phyloP scores from a whole-genome alignment of 2,329 filamentous ascomycete genomes.

The Leptographium lundbergii region DNA sequence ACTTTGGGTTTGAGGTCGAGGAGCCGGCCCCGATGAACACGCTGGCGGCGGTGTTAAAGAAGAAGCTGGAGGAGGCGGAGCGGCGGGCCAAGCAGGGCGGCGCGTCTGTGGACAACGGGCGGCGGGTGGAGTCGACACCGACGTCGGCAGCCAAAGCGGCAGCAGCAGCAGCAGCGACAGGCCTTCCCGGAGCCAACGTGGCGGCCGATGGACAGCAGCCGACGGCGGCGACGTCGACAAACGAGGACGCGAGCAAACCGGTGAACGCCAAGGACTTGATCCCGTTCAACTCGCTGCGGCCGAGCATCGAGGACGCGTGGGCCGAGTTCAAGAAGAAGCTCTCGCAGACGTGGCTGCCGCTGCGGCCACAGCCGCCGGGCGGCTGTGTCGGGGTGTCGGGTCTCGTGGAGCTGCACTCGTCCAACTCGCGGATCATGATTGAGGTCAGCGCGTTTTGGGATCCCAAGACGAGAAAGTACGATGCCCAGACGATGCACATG shows the following conservation, averaged over 20 bases:
- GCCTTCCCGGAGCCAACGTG: neutral
- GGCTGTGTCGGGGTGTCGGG: conserved; percentile 42
- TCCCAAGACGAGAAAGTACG: conserved; percentile 37
- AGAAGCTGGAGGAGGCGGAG: conserved; percentile 17
- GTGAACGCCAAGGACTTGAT: conserved; percentile 11
- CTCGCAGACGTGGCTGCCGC: conserved; percentile 32
- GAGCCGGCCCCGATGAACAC: conserved; percentile 4
- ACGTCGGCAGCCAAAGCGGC: neutral
- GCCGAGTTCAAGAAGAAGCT: conserved; percentile 23
- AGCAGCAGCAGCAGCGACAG: neutral
- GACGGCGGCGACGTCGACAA: neutral
- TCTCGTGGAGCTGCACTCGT: conserved; percentile 37
- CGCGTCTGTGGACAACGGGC: conserved; percentile 1
- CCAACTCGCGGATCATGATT: conserved; percentile 32
- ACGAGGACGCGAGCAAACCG: neutral
- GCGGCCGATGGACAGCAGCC: neutral
- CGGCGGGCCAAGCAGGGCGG: conserved; percentile 9
- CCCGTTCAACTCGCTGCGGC: conserved; percentile 11
- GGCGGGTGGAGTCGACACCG: neutral
- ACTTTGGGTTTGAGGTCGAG: conserved; percentile 29
- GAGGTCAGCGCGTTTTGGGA: conserved; percentile 43
- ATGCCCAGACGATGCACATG: conserved; percentile 23
- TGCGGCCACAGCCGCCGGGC: conserved; percentile 29
- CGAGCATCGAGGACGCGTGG: conserved; percentile 22
- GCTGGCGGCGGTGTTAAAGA: conserved; percentile 20